These are phyloP conservation scores for Fusarium torreyae DNA, from an alignment of 2,329 filamentous ascomycete species.

Conservation along the genomic window DNA sequence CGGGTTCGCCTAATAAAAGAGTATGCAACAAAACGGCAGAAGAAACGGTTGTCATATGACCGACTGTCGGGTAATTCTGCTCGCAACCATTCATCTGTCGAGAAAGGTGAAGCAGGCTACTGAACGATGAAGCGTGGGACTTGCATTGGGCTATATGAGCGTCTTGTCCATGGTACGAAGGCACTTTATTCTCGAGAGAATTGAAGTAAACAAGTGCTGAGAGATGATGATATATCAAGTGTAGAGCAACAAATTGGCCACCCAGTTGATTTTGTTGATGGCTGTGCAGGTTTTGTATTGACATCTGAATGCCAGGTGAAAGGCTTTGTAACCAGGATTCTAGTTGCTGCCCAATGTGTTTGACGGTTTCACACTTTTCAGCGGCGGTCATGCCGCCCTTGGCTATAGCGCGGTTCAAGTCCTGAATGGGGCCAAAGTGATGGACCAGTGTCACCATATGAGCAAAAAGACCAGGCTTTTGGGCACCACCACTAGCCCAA, in stretches of 20 bases:
- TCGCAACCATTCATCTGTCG: background rate
- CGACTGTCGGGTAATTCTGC: conserved; percentile 6
- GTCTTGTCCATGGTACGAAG: background rate
- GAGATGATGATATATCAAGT: conserved; percentile 5
- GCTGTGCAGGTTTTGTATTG: conserved; percentile 5
- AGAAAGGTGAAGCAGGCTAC: conserved; percentile 1
- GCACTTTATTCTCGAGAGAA: conserved; percentile 1
- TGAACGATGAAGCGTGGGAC: conserved; percentile 7
- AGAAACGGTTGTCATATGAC: conserved; percentile 12
- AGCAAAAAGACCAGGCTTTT: background rate
- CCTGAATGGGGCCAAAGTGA: conserved; percentile 6
- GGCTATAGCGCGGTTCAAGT: conserved; percentile 2
- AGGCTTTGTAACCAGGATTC: background rate
- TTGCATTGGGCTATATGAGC: conserved; percentile 4
- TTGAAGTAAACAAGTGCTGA: conserved; percentile 13
- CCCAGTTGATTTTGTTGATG: conserved; percentile 1
- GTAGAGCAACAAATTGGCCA: conserved; percentile 2
- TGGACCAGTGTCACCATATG: conserved; percentile 12
- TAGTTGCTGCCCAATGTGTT: background rate
- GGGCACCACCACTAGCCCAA: fast-evolving
- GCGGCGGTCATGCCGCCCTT: background rate
- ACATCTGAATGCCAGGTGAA: background rate
- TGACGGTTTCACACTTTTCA: background rate
- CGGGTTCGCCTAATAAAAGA: background rate
- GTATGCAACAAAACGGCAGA: conserved; percentile 12